These are phyloP conservation scores for Yarrowia divulgata DNA, from an alignment of 805 yeast genomes.

Conservation along the genomic window DNA sequence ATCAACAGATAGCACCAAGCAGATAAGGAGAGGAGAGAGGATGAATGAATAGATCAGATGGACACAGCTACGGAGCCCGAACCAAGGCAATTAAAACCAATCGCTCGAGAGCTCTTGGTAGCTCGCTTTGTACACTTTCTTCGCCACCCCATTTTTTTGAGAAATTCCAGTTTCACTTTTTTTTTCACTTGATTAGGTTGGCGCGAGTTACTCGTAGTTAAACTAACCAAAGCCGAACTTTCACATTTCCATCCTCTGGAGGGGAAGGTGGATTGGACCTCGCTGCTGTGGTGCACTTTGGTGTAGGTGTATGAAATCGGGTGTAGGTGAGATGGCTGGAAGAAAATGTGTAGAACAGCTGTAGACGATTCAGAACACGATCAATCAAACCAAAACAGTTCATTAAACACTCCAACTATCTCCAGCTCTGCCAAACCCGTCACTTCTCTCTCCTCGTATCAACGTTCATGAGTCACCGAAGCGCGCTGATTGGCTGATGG, in stretches of 20 bases:
- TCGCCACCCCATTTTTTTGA: not conserved
- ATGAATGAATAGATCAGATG: not conserved
- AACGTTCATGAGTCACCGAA: conserved; percentile 33
- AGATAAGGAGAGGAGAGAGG: not conserved
- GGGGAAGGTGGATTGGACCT: conserved; percentile 23
- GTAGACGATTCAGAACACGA: too few species aligned
- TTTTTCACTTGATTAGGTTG: conserved; percentile 10
- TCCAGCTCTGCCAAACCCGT: not conserved
- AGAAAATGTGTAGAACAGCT: too few species aligned
- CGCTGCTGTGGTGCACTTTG: conserved; percentile 32
- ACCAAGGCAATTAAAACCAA: not conserved
- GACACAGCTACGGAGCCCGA: not conserved
- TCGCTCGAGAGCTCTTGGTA: not conserved
- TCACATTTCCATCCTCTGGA: conserved; percentile 30
- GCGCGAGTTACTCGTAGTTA: conserved; percentile 15
- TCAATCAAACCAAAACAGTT: too few species aligned
- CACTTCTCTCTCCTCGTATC: conserved; percentile 13
- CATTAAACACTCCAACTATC: not conserved
- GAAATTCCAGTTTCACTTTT: not conserved
- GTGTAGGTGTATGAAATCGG: not conserved
- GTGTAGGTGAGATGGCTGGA: not conserved
- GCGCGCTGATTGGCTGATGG: conserved; percentile 9
- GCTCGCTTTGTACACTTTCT: not conserved
- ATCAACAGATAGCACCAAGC: not conserved
- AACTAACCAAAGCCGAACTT: conserved; percentile 6